phyloP scores from a whole-genome alignment of 345 rosid genomes.

The Chamaenerion angustifolium region DNA sequence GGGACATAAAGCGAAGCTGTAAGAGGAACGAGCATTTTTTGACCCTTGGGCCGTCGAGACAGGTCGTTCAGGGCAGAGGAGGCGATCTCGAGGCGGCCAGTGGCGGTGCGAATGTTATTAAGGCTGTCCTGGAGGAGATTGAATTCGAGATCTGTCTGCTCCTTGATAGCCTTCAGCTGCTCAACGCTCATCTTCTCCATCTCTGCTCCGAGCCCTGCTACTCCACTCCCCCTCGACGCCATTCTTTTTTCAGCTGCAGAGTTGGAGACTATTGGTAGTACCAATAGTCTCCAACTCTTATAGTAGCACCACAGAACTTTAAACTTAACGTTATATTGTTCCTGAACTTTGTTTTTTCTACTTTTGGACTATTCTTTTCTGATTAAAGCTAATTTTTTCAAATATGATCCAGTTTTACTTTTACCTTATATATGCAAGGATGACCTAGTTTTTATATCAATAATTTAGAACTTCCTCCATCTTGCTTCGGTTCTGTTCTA shows the following conservation, averaged over 20 bases:
- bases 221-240: conserved; percentile 25
- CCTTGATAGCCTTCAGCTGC: conserved; percentile 74
- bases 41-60: conserved; percentile 62
- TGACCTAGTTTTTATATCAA: too few relatives aligned
- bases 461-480: too few relatives aligned
- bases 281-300: too few relatives aligned
- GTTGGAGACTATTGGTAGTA: too few relatives aligned
- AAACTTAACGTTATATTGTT: too few relatives aligned
- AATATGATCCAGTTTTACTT: too few relatives aligned
- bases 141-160: conserved; percentile 82
- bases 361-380: too few relatives aligned
- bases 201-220: conserved; percentile 23
- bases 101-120: conserved; percentile 91
- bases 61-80: conserved; percentile 74
- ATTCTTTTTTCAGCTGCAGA: conserved; percentile 6
- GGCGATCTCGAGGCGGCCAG: conserved; percentile 65
- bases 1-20: conserved; percentile 92
- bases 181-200: conserved; percentile 83
- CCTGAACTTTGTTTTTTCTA: too few relatives aligned
- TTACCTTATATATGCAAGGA: too few relatives aligned
- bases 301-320: too few relatives aligned
- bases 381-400: too few relatives aligned
- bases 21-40: conserved; percentile 82
- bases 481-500: too few relatives aligned
- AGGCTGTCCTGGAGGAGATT: conserved; percentile 90